Conservation (phyloP, 2,329 filamentous ascomycete genomes). For the Fusarium sterilihyphosum region DNA sequence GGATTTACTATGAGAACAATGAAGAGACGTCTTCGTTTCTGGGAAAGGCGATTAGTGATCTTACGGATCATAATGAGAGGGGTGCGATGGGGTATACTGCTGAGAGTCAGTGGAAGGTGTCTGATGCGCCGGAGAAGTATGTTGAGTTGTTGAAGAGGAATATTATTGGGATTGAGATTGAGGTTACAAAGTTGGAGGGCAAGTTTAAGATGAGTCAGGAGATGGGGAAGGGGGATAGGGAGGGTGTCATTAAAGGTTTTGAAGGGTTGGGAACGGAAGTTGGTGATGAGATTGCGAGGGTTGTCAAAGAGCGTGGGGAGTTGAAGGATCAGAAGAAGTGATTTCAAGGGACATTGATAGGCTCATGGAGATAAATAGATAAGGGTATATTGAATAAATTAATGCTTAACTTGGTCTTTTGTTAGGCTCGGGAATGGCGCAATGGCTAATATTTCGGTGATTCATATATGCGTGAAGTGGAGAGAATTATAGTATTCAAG, state of each 20-base stretch:
- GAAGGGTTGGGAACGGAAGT: conserved; percentile 43
- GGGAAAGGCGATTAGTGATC: conserved; percentile 59
- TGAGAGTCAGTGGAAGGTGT: conserved; percentile 60
- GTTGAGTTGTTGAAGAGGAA: conserved; percentile 65
- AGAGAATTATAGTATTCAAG: too few species aligned
- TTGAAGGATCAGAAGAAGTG: not conserved
- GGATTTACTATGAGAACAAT: conserved; percentile 60
- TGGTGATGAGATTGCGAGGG: conserved; percentile 41
- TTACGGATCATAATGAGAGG: conserved; percentile 61
- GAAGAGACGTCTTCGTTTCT: conserved; percentile 57
- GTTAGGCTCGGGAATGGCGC: not conserved
- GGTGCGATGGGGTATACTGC: conserved; percentile 64
- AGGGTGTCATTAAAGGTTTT: conserved; percentile 68
- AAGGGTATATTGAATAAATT: too few species aligned
- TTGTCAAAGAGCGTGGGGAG: conserved; percentile 41
- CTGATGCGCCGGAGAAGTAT: conserved; percentile 65
- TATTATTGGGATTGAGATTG: conserved; percentile 70
- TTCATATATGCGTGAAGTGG: too few species aligned
- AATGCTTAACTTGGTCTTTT: not conserved
- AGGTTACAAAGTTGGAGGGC: conserved; percentile 62
- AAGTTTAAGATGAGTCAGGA: conserved; percentile 77
- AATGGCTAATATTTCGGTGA: too few species aligned
- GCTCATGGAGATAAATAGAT: too few species aligned
- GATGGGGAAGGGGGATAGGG: conserved; percentile 58
- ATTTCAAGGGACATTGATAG: not conserved